Evolutionary conservation across 2,329 filamentous ascomycete species (phyloP).

Genomic region (Aureobasidium mangrovei): DNA sequence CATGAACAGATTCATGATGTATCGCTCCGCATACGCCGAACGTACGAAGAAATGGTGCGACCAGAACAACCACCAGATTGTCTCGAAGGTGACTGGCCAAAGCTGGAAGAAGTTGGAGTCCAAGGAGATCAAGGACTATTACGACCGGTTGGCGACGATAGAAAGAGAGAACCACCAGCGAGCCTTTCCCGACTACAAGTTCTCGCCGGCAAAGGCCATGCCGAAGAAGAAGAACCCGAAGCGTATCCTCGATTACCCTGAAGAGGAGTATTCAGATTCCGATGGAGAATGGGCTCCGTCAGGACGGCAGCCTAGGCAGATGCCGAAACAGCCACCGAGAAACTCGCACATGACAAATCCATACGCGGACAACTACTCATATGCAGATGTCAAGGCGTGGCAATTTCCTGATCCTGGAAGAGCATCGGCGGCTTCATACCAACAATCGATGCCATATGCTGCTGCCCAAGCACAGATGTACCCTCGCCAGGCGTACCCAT

Average conservation of each 20-base stretch:
- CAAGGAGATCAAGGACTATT: slow-evolving; percentile 61
- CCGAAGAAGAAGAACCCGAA: slow-evolving; percentile 41
- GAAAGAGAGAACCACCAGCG: slow-evolving; percentile 78
- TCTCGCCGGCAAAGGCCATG: slow-evolving; percentile 55
- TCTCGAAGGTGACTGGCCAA: slow-evolving; percentile 76
- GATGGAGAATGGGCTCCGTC: slow-evolving; percentile 22
- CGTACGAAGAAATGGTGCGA: slow-evolving; percentile 71
- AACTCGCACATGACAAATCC: neutral
- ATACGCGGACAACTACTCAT: slow-evolving; percentile 11
- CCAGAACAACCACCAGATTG: slow-evolving; percentile 87
- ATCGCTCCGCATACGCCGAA: slow-evolving; percentile 85
- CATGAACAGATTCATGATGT: slow-evolving; percentile 98
- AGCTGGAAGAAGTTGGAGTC: slow-evolving; percentile 75
- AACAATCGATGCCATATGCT: slow-evolving; percentile 35
- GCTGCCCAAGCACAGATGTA: slow-evolving; percentile 37
- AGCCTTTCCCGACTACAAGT: slow-evolving; percentile 89
- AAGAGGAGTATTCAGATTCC: slow-evolving; percentile 27
- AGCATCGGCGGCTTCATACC: neutral
- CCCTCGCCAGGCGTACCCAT: slow-evolving; percentile 36
- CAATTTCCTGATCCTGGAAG: slow-evolving; percentile 19
- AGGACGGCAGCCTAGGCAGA: slow-evolving; percentile 4
- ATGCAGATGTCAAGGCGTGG: slow-evolving; percentile 18
- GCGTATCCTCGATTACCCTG: slow-evolving; percentile 18
- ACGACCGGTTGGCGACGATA: slow-evolving; percentile 66
- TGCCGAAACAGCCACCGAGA: slow-evolving; percentile 8